Evolutionary conservation across 148 eudicot species (phyloP).

Genomic region (Silene latifolia): DNA sequence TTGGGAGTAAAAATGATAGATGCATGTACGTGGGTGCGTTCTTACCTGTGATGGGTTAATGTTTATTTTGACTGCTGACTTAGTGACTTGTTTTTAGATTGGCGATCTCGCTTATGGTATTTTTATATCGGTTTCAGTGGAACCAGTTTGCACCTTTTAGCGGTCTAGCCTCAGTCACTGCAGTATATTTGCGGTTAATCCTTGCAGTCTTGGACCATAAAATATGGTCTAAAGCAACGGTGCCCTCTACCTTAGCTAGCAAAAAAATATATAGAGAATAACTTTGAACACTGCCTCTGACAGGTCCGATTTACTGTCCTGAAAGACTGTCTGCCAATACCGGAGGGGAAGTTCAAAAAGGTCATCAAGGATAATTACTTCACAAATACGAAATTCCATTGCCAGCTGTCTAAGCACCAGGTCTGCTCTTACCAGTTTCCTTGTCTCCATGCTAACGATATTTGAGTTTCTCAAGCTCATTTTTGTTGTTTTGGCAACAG

Average conservation of each 20-base stretch:
- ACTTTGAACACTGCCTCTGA: conserved; percentile 19
- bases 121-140: not conserved
- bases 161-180: not conserved
- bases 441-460: not conserved
- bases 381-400: conserved; percentile 62
- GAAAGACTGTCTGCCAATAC: conserved; percentile 67
- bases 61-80: not conserved
- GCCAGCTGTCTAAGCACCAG: conserved; percentile 66
- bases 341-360: conserved; percentile 73
- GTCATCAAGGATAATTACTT: conserved; percentile 81
- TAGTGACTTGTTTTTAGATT: not conserved
- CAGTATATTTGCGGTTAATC: not conserved
- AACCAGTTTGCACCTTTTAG: not conserved
- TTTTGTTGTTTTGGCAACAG: conserved; percentile 30
- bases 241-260: not conserved
- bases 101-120: not conserved
- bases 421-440: conserved; percentile 27
- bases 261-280: not conserved
- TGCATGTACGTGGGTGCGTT: not conserved
- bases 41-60: not conserved
- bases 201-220: not conserved
- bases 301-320: conserved; percentile 82
- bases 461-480: not conserved
- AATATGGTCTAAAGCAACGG: not conserved
- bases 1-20: not conserved